phyloP scores from a whole-genome alignment of 129 eudicot genomes.

The Helichrysum umbraculigerum region DNA sequence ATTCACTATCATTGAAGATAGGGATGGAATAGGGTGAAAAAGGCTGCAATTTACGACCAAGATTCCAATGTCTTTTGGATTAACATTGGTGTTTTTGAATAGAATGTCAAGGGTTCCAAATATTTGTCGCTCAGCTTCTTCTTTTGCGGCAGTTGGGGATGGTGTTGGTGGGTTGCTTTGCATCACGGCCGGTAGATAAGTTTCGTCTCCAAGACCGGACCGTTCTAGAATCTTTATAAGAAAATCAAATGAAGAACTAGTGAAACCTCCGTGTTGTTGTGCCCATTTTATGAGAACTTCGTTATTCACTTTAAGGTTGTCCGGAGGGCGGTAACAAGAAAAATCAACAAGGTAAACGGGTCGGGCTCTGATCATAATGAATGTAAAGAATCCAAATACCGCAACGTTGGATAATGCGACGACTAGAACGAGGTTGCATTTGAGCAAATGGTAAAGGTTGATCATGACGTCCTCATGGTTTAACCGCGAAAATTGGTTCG shows the following conservation, averaged over 20 bases:
- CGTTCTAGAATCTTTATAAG: conserved; percentile 60
- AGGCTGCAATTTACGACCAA: conserved; percentile 64
- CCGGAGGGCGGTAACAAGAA: conserved; percentile 47
- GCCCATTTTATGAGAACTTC: conserved; percentile 46
- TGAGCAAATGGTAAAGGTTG: not conserved
- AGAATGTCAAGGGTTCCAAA: conserved; percentile 55
- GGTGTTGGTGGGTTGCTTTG: conserved; percentile 53
- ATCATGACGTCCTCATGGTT: not conserved
- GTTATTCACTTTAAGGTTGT: conserved; percentile 30
- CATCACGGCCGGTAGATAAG: conserved; percentile 53
- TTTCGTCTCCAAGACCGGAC: conserved; percentile 70
- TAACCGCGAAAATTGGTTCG: not conserved
- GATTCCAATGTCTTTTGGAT: conserved; percentile 56
- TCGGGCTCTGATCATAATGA: conserved; percentile 50
- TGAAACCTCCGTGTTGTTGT: conserved; percentile 44
- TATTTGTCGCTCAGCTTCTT: conserved; percentile 55
- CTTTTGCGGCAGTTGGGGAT: conserved; percentile 47
- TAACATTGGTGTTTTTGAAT: conserved; percentile 39
- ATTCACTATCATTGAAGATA: conserved; percentile 58
- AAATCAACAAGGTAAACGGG: conserved; percentile 51
- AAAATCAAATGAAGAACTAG: conserved; percentile 52
- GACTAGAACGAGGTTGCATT: conserved; percentile 4
- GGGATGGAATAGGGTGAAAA: conserved; percentile 59
- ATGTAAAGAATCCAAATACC: conserved; percentile 29
- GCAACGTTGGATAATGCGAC: conserved; percentile 18